A percentile compares a stretch with the other conserved stretches of the same genome.
Conservation (phyloP, 495 filamentous ascomycete genomes). For the Tuber indicum region DNA sequence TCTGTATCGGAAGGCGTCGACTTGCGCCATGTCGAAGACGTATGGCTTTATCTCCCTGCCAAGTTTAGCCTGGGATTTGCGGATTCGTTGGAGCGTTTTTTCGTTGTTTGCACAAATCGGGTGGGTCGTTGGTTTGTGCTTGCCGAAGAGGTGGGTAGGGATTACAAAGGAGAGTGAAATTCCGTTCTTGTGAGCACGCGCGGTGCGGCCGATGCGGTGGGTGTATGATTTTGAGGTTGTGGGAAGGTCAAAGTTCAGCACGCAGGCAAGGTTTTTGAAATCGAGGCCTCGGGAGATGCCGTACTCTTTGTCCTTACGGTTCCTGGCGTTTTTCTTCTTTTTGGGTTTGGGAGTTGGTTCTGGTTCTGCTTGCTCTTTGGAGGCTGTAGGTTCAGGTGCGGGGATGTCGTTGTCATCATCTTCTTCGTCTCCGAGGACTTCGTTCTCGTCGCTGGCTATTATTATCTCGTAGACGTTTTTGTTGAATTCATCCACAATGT, state of each 20-base stretch:
- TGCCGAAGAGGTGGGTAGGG: constrained; percentile 69
- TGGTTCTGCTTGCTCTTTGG: constrained; percentile 43
- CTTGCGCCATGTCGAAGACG: constrained; percentile 86
- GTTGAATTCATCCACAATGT: constrained; percentile 97
- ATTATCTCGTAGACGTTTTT: constrained; percentile 93
- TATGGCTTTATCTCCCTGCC: constrained; percentile 78
- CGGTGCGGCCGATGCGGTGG: constrained; percentile 91
- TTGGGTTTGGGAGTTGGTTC: constrained; percentile 30
- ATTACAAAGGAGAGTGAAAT: constrained; percentile 94
- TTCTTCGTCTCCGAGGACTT: constrained; percentile 63
- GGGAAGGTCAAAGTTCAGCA: constrained; percentile 96
- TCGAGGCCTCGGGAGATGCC: constrained; percentile 91
- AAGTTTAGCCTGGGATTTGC: constrained; percentile 61
- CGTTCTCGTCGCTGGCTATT: constrained; percentile 89
- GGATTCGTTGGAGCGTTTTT: constrained; percentile 65
- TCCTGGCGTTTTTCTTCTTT: constrained; percentile 59
- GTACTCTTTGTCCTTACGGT: constrained; percentile 70
- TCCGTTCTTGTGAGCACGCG: constrained; percentile 77
- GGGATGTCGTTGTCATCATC: constrained; percentile 39
- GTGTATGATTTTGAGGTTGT: constrained; percentile 83
- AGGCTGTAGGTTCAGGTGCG: constrained; percentile 33
- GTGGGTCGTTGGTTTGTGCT: constrained; percentile 79
- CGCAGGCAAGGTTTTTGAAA: constrained; percentile 87
- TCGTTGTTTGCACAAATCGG: constrained; percentile 73
- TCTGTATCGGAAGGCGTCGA: constrained; percentile 89